phyloP scores from a whole-genome alignment of 2,329 filamentous ascomycete genomes.

The Colletotrichum lini region DNA sequence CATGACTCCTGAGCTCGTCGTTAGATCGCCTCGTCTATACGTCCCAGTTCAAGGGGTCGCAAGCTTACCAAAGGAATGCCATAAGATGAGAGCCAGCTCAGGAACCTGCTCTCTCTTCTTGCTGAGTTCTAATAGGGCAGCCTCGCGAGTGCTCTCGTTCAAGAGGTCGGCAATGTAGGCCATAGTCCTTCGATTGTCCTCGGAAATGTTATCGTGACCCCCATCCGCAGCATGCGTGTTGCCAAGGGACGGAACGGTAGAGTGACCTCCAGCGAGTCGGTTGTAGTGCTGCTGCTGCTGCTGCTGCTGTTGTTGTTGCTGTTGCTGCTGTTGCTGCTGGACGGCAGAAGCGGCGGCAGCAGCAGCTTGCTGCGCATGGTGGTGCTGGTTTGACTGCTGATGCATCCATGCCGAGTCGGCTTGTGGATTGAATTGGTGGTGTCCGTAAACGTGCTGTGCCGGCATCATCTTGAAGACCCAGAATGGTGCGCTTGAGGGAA shows the following conservation, averaged over 20 bases:
- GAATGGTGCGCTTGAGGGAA: neutral
- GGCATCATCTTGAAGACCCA: slow-evolving; percentile 69
- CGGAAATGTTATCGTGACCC: slow-evolving; percentile 78
- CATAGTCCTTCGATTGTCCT: slow-evolving; percentile 94
- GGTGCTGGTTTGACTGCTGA: slow-evolving; percentile 72
- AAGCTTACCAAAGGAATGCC: slow-evolving; percentile 94
- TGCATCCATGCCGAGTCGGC: slow-evolving; percentile 77
- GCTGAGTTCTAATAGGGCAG: slow-evolving; percentile 93
- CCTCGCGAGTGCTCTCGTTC: slow-evolving; percentile 88
- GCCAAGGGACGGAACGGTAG: slow-evolving; percentile 62
- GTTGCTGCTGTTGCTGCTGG: slow-evolving; percentile 66
- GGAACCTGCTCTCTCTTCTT: slow-evolving; percentile 99
- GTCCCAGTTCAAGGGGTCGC: neutral
- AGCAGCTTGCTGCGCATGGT: slow-evolving; percentile 69
- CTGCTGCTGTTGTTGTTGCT: slow-evolving; percentile 54
- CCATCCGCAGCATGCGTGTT: slow-evolving; percentile 68
- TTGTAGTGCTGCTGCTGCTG: slow-evolving; percentile 76
- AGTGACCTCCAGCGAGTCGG: slow-evolving; percentile 78
- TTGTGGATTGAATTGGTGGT: slow-evolving; percentile 77
- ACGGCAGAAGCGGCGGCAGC: slow-evolving; percentile 67
- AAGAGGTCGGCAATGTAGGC: slow-evolving; percentile 93
- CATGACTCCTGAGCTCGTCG: slow-evolving; percentile 83
- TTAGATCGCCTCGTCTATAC: slow-evolving; percentile 6
- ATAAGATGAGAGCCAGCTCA: slow-evolving; percentile 94
- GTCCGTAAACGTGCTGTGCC: slow-evolving; percentile 75